A percentile compares a stretch with the other conserved stretches of the same genome.
Conservation (phyloP, 2,329 filamentous ascomycete species). For the Trichoderma koningii region DNA sequence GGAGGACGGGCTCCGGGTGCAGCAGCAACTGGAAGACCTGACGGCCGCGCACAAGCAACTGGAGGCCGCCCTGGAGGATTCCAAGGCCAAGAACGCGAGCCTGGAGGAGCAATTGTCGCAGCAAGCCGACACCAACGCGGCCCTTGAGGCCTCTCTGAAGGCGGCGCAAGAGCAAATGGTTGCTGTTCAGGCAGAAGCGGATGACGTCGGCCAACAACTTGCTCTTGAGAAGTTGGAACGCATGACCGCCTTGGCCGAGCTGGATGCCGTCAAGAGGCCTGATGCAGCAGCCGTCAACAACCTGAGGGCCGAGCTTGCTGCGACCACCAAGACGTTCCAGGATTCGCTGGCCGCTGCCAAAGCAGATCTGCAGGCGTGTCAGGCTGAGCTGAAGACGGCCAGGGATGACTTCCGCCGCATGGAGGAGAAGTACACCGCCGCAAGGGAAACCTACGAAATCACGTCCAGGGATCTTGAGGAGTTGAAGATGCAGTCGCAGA, state of each 20-base stretch:
- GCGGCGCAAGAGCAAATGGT: constrained; percentile 47
- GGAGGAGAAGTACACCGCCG: constrained; percentile 38
- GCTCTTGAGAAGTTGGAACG: constrained; percentile 63
- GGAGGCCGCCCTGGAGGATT: constrained; percentile 46
- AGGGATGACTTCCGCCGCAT: constrained; percentile 41
- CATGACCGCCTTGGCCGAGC: constrained; percentile 60
- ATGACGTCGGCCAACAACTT: constrained; percentile 55
- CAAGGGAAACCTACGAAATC: constrained; percentile 50
- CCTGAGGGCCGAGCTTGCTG: constrained; percentile 53
- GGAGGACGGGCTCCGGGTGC: constrained; percentile 42
- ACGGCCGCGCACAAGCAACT: constrained; percentile 43
- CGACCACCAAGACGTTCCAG: constrained; percentile 51
- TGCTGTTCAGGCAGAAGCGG: constrained; percentile 51
- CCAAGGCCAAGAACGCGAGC: constrained; percentile 39
- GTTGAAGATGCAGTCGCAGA: constrained; percentile 53
- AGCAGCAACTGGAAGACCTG: constrained; percentile 49
- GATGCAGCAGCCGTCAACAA: constrained; percentile 58
- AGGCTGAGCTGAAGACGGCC: constrained; percentile 42
- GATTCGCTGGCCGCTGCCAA: constrained; percentile 44
- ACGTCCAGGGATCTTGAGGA: constrained; percentile 57
- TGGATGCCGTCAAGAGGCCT: constrained; percentile 60
- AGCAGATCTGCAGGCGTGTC: constrained; percentile 41
- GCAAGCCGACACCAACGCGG: constrained; percentile 41
- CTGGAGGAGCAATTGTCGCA: constrained; percentile 43
- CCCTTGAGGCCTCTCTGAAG: constrained; percentile 43